Percentiles rank a stretch among this genome's conserved stretches.
phyloP scores from a whole-genome alignment of 495 filamentous ascomycete genomes.

The Copromyces sp. region DNA sequence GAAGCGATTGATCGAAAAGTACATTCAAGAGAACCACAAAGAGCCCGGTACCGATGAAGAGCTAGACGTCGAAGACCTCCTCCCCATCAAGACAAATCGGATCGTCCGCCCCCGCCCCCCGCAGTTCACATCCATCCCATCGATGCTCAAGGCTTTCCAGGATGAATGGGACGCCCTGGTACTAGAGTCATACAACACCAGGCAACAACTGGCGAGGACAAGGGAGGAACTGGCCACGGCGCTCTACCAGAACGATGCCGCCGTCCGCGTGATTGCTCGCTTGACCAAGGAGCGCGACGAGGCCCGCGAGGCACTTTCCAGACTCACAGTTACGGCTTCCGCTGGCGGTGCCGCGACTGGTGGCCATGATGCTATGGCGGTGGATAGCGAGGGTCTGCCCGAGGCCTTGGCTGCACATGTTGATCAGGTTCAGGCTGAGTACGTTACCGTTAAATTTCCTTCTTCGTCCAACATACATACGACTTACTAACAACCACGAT shows the following conservation, averaged over 20 bases:
- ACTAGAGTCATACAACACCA: constrained; percentile 78
- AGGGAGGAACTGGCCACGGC: constrained; percentile 88
- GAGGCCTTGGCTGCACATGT: constrained; percentile 63
- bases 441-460: constrained; percentile 22
- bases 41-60: constrained; percentile 90
- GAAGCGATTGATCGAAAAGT: constrained; percentile 87
- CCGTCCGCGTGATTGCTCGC: constrained; percentile 83
- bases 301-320: constrained; percentile 82
- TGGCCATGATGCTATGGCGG: constrained; percentile 68
- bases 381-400: constrained; percentile 66
- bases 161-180: constrained; percentile 96
- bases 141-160: constrained; percentile 92
- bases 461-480: too few relatives aligned
- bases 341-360: constrained; percentile 44
- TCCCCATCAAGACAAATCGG: constrained; percentile 74
- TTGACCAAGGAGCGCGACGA: constrained; percentile 85
- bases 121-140: constrained; percentile 90
- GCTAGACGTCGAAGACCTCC: constrained; percentile 72
- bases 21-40: constrained; percentile 87
- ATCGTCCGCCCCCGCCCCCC: constrained; percentile 83
- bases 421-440: constrained; percentile 68
- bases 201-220: constrained; percentile 79
- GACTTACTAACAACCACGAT: constrained; percentile 11
- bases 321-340: constrained; percentile 56
- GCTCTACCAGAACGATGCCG: constrained; percentile 93